Evolutionary conservation across 176 grass and related monocot species (phyloP), one percentile per base, ranked within the genome.

Genomic region (Metroxylon sagu): DNA sequence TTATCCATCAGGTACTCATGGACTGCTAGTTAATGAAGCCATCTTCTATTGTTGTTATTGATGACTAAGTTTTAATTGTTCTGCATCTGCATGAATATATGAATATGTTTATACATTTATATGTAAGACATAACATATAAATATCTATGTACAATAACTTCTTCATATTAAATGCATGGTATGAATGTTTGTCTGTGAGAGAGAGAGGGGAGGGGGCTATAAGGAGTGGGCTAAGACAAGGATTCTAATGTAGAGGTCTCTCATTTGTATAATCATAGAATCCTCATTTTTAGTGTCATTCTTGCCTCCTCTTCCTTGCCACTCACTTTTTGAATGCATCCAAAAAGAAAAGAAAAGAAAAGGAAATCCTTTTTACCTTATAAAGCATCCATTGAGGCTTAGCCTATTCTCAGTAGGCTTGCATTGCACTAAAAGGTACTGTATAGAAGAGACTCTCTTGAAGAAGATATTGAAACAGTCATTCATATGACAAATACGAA

Each of bases 371-470:
- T 29, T 25, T 80, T 89, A 89, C 94, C 79, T 93, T 92, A 62
- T 73, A 80, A 69, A 68, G 75, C 53, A 75, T 59, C 83, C 77
- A 85, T 52, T 78, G 76, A 35, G 19, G 50, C 60, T 88, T 84
- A 61, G 85, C 57, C 65, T 76, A 85, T 69, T 81, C 82, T 83
- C 82, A 89, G 68, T 98, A 98, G 60, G 76, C 76, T 19, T 65
- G 76, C 79, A 98, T 85, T 62, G 82, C 81, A 73, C 88, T 82
- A 60, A 82, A 82, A 55, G 82, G 63, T 76, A 98, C 76, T 5
- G 25, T 67, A 62, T 98, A 98, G 81, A 98, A 93, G 64, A 98
- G 79, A 56, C 72, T 86, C 78, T 51, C 77, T 88, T 98, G 70
- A 73, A 75, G 61, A 78, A 64, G 69, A 52, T 54, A 53, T 75